Evolutionary conservation across 768 basidiomycete species (phyloP).

Genomic region (Glaciozyma martinii): DNA sequence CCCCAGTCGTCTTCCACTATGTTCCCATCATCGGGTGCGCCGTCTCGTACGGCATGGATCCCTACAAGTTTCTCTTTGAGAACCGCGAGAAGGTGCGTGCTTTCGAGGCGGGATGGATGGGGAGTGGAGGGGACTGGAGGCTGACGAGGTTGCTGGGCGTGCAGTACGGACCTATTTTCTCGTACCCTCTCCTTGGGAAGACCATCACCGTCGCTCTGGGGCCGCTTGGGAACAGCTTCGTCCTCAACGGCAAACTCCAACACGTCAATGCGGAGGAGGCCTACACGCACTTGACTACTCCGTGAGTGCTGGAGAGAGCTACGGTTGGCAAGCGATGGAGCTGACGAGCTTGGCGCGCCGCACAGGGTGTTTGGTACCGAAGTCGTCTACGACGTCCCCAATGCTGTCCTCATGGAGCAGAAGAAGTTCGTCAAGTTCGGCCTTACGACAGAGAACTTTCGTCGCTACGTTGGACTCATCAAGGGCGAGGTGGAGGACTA

Average conservation of each 20-base stretch:
- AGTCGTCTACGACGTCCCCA: slow-evolving; percentile 95
- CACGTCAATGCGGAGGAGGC: slow-evolving; percentile 93
- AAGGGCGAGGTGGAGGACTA: slow-evolving; percentile 28
- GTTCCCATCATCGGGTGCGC: slow-evolving; percentile 86
- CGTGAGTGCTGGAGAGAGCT: slow-evolving; percentile 34
- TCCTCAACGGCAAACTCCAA: slow-evolving; percentile 85
- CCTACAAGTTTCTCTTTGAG: slow-evolving; percentile 73
- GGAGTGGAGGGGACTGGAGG: neutral
- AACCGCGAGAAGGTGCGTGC: slow-evolving; percentile 46
- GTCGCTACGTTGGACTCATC: slow-evolving; percentile 54
- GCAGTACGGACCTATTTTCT: slow-evolving; percentile 95
- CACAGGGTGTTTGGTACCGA: slow-evolving; percentile 91
- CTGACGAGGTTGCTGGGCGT: neutral
- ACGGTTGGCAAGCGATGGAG: neutral
- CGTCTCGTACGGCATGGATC: slow-evolving; percentile 80
- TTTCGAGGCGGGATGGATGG: neutral
- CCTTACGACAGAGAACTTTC: slow-evolving; percentile 81
- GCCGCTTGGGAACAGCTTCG: slow-evolving; percentile 83
- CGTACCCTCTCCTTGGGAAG: slow-evolving; percentile 75
- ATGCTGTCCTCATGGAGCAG: slow-evolving; percentile 95
- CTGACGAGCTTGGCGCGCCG: neutral
- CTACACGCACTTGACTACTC: slow-evolving; percentile 50
- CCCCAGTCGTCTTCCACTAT: slow-evolving; percentile 88
- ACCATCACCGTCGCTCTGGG: slow-evolving; percentile 84
- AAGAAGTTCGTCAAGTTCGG: slow-evolving; percentile 98